phyloP scores from a whole-genome alignment of 257 asterid genomes.

The Lithospermum erythrorhizon region DNA sequence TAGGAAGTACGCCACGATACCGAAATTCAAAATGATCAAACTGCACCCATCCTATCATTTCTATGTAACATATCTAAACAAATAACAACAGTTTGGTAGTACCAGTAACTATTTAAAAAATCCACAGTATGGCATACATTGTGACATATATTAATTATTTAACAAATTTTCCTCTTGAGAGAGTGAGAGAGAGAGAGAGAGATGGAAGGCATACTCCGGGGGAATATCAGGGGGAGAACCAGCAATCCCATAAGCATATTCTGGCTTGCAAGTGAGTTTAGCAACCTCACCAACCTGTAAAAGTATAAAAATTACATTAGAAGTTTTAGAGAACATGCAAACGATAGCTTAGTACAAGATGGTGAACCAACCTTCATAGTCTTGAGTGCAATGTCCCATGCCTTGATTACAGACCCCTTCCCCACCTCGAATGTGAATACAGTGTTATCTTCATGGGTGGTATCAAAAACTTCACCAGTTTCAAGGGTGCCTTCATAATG shows the following conservation, averaged over 20 bases:
- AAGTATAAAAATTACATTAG: slow-evolving; percentile 7
- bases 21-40: background rate
- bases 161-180: no score
- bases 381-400: slow-evolving; percentile 87
- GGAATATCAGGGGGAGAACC: slow-evolving; percentile 99
- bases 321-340: slow-evolving; percentile 1
- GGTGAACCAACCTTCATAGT: slow-evolving; percentile 74
- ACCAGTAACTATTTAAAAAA: background rate
- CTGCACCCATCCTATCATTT: background rate
- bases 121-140: no score
- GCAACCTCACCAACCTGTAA: slow-evolving; percentile 93
- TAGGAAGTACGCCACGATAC: background rate
- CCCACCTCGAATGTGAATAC: slow-evolving; percentile 82
- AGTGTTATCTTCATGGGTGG: slow-evolving; percentile 87
- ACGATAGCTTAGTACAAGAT: slow-evolving; percentile 2
- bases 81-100: no score
- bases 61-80: background rate
- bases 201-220: slow-evolving; percentile 40
- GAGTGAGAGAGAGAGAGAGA: no score
- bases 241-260: slow-evolving; percentile 82
- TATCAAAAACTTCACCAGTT: slow-evolving; percentile 90
- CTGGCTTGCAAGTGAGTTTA: slow-evolving; percentile 86
- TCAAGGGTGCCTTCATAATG: slow-evolving; percentile 90
- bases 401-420: slow-evolving; percentile 75
- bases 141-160: no score